Conservation (phyloP, 768 basidiomycete genomes). For the Podaxis carcinomalis region DNA sequence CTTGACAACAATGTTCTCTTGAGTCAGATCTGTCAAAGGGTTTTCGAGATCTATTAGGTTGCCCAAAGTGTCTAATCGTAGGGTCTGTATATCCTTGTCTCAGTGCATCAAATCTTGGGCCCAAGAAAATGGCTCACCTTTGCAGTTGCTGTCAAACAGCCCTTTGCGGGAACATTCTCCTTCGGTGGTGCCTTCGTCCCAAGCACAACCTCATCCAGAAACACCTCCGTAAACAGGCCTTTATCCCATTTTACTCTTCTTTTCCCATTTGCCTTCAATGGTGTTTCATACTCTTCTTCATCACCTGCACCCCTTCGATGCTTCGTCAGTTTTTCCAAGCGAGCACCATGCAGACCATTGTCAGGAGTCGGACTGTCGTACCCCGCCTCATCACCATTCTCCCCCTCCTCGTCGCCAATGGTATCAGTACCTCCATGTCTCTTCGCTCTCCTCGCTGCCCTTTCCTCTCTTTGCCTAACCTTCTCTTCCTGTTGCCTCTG, state of each 20-base stretch:
- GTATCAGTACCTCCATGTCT: slow-evolving; percentile 30
- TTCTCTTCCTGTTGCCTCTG: slow-evolving; percentile 69
- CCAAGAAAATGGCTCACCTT: slow-evolving; percentile 43
- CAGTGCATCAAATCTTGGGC: slow-evolving; percentile 1
- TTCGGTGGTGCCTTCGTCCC: slow-evolving; percentile 40
- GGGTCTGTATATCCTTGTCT: slow-evolving; percentile 33
- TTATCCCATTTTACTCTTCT: slow-evolving; percentile 78
- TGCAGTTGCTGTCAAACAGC: slow-evolving; percentile 63
- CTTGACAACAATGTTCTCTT: slow-evolving; percentile 68
- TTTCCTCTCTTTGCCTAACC: slow-evolving; percentile 44
- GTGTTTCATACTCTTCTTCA: slow-evolving; percentile 76
- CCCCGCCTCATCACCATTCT: slow-evolving; percentile 22
- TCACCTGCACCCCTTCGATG: slow-evolving; percentile 74
- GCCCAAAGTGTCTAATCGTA: slow-evolving; percentile 66
- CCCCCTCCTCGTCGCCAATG: slow-evolving; percentile 23
- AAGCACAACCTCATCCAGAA: slow-evolving; percentile 59
- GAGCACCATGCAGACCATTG: neutral
- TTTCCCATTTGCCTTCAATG: slow-evolving; percentile 40
- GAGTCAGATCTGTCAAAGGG: slow-evolving; percentile 52
- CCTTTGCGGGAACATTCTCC: slow-evolving; percentile 39
- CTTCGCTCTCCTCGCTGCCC: slow-evolving; percentile 59
- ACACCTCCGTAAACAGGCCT: slow-evolving; percentile 58
- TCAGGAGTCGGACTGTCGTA: slow-evolving; percentile 11
- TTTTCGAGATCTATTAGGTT: slow-evolving; percentile 58
- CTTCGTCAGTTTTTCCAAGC: slow-evolving; percentile 10